Base-by-base conservation (phyloP, 2,329 filamentous ascomycete genomes). In the Verticillium albo-atrum region DNA sequence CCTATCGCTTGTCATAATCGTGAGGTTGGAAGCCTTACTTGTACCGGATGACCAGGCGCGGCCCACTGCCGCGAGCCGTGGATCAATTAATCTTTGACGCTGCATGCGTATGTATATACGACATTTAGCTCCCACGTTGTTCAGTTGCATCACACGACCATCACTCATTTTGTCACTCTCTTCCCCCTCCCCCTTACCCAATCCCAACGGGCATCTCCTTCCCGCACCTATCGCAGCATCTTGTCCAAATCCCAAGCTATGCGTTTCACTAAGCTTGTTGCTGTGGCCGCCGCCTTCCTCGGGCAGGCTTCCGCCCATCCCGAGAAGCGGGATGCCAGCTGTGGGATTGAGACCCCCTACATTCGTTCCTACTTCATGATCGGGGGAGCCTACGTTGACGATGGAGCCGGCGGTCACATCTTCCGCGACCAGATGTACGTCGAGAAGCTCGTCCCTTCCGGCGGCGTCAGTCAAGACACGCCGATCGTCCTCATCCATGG, bases 401-500 rank as follows among this genome's bases (percentile, higher is more conserved):
- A 72, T 54, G 67, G 63, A 14, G 58, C 64, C 2, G 71, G 71
- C 2, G 68, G 64, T 4, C 69, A 75, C 60, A 65, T 70, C 50
- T 65, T 70, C 25, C 68, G 68, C 28, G 74, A 75, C 57, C 82
- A 84, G 70, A 81, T 84, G 74, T 84, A 84, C 63, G 79, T 83
- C 28, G 82, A 84, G 70, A 73, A 73, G 58, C 71, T 83, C 17
- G 63, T 65, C 6, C 78, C 79, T 15, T 61, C 65, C 6, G 26
- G 54, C 10, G 68, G 66, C 34, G 65, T 60, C 32, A 64, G 55
- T 42, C 67, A 67, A 53, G 50, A 61, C 3, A 65, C 60, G 34
- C 77, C 78, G 1, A 67, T 80, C 34, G 66, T 80, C 27, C 70
- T 80, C 57, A 75, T 80, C 54, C 75, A 79, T 47, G 79, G 78